Evolutionary conservation across 352 stramenopile species (phyloP), one percentile per base, ranked within the genome.

Genomic region (Phytophthora crassamura): DNA sequence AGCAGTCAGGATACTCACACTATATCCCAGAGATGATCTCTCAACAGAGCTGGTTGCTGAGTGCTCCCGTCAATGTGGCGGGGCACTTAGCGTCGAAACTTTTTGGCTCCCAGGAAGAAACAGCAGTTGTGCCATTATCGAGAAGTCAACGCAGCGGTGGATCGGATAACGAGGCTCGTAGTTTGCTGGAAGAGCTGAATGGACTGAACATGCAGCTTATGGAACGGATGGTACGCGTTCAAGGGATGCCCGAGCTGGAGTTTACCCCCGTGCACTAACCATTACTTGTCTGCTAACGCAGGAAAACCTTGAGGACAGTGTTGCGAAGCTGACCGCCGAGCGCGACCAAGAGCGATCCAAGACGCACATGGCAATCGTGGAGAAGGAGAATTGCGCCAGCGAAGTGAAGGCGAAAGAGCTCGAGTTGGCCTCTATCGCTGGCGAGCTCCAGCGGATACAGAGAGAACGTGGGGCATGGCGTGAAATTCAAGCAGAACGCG

Each of bases 161-260:
- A 14, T 64, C 49, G 0, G 59, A 77, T 38, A 51, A 12, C 10
- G 78, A 93, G 33, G 78, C 78, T n/a, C 88, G 84, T 25, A 94
- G 84, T 46, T 73, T 94, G 41, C 61, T 94, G 25, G 82, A 94
- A 55, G 86, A 94, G 50, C 74, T 94, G 8, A 94, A 94, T 61
- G 82, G 82, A 0, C 78, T 94, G 14, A 94, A 94, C 34, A 93
- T 94, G 86, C 78, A 91, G 71, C 63, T 94, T 1, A 81, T 94
- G 55, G 81, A 91, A 54, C 79, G 86, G 30, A 71, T 94, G 78
- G 85, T 94, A 72, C 14, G 69, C 65, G 16, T 28, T 32, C 36
- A 38, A 11, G 25, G 11, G 48, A 56, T 56, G 11, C 18, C 25
- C 28, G 18, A 25, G 14, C 22, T 38, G 35, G 14, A n/a, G 38